A percentile compares a stretch with the other conserved stretches of the same genome.
phyloP scores from a whole-genome alignment of 2,329 filamentous ascomycete genomes.

The Ascochyta clinopodiicola region DNA sequence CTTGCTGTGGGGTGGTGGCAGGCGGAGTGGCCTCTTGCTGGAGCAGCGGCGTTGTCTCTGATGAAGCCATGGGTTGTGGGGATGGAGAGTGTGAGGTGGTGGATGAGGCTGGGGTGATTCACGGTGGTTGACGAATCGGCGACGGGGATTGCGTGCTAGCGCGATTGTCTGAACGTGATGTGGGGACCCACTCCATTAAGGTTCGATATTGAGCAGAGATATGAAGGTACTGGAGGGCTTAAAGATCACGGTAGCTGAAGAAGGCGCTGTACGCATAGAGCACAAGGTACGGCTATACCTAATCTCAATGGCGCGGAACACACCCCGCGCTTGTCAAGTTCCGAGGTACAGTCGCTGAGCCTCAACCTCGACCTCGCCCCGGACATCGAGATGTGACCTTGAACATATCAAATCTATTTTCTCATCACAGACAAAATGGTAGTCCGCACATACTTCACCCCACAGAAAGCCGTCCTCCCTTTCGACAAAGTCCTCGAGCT shows the following conservation, averaged over 20 bases:
- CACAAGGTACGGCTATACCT: background rate
- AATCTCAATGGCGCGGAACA: slow-evolving; percentile 1
- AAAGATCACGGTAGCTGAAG: background rate
- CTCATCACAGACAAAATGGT: slow-evolving; percentile 24
- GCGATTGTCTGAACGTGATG: background rate
- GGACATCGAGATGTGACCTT: background rate
- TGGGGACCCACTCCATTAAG: background rate
- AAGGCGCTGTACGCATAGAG: no score
- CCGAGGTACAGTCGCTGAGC: slow-evolving; percentile 12
- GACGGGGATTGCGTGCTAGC: slow-evolving; percentile 16
- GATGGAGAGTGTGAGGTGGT: background rate
- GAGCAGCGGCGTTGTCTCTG: slow-evolving; percentile 34
- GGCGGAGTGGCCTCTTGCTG: slow-evolving; percentile 17
- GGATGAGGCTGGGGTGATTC: slow-evolving; percentile 8
- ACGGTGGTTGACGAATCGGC: slow-evolving; percentile 12
- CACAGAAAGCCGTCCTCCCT: slow-evolving; percentile 36
- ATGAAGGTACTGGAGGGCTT: no score
- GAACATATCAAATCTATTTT: background rate
- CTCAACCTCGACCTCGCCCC: background rate
- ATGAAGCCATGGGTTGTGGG: slow-evolving; percentile 25
- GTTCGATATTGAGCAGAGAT: background rate
- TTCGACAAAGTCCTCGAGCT: slow-evolving; percentile 52
- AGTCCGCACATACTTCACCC: slow-evolving; percentile 36
- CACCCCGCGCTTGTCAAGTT: slow-evolving; percentile 13
- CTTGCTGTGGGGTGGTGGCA: slow-evolving; percentile 16